Percentiles rank a stretch among this genome's conserved stretches.
Evolutionary conservation across 2,329 filamentous ascomycete genomes (phyloP).

Genomic region (Claviceps africana): DNA sequence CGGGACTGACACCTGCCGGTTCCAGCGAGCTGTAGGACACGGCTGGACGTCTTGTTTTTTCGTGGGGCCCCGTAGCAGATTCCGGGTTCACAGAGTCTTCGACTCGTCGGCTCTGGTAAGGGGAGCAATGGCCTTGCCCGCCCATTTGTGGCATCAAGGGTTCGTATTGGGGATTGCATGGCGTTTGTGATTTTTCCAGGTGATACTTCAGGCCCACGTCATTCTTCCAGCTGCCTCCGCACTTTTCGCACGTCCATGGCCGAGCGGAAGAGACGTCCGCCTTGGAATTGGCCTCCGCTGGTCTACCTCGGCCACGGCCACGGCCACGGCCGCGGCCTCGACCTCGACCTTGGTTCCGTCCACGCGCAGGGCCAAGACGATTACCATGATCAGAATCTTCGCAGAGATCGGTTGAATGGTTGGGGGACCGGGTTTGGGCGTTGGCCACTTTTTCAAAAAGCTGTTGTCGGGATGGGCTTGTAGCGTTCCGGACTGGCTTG

Average conservation of each 20-base stretch:
- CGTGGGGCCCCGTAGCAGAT: background rate
- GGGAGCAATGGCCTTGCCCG: conserved; percentile 9
- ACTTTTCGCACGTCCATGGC: conserved; percentile 36
- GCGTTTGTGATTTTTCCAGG: conserved; percentile 36
- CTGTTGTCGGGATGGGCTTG: background rate
- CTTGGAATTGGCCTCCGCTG: conserved; percentile 6
- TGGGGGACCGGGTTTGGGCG: background rate
- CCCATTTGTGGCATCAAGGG: conserved; percentile 5
- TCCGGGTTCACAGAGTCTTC: background rate
- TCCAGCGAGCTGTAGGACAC: too few relatives aligned
- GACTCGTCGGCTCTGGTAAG: background rate
- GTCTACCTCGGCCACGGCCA: conserved; percentile 4
- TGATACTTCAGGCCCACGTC: conserved; percentile 45
- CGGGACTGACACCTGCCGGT: background rate
- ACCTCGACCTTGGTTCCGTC: too few relatives aligned
- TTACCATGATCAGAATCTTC: background rate
- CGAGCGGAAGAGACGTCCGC: conserved; percentile 10
- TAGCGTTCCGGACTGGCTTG: background rate
- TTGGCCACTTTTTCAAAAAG: background rate
- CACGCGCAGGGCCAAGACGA: background rate
- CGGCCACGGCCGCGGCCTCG: conserved; percentile 6
- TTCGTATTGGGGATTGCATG: conserved; percentile 34
- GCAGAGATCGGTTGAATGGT: background rate
- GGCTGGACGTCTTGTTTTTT: background rate
- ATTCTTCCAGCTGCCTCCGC: conserved; percentile 43